Evolutionary conservation across 176 grass and related monocot genomes (phyloP).

Genomic region (Oryza glumipatula): DNA sequence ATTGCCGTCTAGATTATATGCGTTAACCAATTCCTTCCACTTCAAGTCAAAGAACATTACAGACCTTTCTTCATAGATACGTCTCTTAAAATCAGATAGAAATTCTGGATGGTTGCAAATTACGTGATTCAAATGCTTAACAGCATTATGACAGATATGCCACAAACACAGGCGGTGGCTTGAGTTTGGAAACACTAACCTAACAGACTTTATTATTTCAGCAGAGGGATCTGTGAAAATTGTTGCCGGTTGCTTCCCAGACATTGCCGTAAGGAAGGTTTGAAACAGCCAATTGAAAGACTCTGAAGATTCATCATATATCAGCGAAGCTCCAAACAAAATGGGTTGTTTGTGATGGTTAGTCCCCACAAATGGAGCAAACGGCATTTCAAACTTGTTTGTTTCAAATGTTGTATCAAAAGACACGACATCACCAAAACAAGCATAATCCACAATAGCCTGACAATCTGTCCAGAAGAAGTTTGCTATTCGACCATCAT

Average conservation of each 20-base stretch:
- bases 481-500: conserved; percentile 49
- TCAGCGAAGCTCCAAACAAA: conserved; percentile 47
- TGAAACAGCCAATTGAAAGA: conserved; percentile 65
- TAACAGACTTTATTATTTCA: conserved; percentile 38
- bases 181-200: conserved; percentile 35
- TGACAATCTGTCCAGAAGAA: conserved; percentile 59
- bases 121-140: conserved; percentile 33
- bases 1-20: neutral
- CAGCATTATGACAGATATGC: conserved; percentile 48
- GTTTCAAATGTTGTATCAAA: conserved; percentile 54
- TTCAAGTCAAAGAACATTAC: neutral
- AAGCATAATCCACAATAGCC: conserved; percentile 38
- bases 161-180: conserved; percentile 46
- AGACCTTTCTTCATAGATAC: conserved; percentile 36
- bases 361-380: conserved; percentile 48
- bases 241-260: conserved; percentile 50
- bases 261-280: conserved; percentile 61
- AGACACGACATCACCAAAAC: conserved; percentile 52
- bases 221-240: conserved; percentile 38
- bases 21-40: neutral
- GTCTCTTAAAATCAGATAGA: conserved; percentile 31
- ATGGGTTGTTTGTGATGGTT: conserved; percentile 60
- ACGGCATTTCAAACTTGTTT: conserved; percentile 37
- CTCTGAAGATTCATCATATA: conserved; percentile 47
- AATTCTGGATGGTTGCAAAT: conserved; percentile 26